Percentiles rank a stretch among this genome's conserved stretches.
phyloP scores from a whole-genome alignment of 2,329 filamentous ascomycete genomes.

The Emmonsiellopsis sp. region DNA sequence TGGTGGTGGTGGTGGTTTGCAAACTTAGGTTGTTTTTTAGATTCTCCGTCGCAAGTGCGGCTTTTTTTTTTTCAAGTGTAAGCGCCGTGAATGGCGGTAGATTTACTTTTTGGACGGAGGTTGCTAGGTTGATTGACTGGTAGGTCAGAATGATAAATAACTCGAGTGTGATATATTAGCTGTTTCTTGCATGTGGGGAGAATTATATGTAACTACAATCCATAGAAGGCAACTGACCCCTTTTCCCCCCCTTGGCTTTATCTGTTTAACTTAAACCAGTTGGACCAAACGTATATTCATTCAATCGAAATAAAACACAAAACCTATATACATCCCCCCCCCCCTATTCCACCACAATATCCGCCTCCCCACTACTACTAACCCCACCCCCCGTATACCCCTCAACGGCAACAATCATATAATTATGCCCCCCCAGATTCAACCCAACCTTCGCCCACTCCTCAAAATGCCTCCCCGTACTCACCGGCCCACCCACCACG shows the following conservation, averaged over 20 bases:
- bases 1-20: no score
- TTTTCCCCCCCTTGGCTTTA: no score
- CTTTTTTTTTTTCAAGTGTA: not conserved
- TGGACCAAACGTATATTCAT: no score
- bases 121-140: no score
- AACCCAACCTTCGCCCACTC: slow-evolving; percentile 20
- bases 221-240: no score
- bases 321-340: not conserved
- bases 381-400: slow-evolving; percentile 5
- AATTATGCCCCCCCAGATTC: slow-evolving; percentile 22
- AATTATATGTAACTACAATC: no score
- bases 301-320: not conserved
- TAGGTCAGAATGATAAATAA: no score
- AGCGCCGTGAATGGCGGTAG: not conserved
- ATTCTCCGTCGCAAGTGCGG: no score
- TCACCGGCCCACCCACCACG: slow-evolving; percentile 23
- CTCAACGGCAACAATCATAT: slow-evolving; percentile 26
- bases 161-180: no score
- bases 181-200: no score
- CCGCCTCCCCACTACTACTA: not conserved
- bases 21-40: no score
- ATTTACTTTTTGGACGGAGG: not conserved
- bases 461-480: slow-evolving; percentile 23
- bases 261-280: no score
- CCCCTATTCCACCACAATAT: not conserved